phyloP scores from a whole-genome alignment of 2,329 filamentous ascomycete genomes.

The Talaromyces sp. region DNA sequence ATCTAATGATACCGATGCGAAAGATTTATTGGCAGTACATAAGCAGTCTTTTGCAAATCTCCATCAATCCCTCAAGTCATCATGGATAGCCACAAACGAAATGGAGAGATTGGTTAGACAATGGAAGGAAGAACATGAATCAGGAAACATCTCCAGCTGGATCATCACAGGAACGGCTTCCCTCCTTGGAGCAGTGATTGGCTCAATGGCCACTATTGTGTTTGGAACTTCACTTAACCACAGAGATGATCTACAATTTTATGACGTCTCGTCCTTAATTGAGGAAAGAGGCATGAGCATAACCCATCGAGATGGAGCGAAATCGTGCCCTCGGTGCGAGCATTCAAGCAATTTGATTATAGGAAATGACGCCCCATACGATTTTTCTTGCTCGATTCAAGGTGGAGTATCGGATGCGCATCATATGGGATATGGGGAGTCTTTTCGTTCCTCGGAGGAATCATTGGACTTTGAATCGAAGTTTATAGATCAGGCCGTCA shows the following conservation, averaged over 20 bases:
- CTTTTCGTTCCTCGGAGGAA: not conserved
- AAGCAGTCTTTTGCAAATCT: not conserved
- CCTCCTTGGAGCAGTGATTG: not conserved
- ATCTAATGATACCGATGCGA: not conserved
- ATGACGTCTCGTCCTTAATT: not conserved
- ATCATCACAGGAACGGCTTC: not conserved
- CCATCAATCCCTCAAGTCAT: not conserved
- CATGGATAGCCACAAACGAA: not conserved
- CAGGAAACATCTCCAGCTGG: not conserved
- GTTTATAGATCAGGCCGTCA: not conserved
- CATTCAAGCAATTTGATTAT: not conserved
- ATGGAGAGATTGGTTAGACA: not conserved
- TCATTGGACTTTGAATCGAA: not conserved
- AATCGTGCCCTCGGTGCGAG: not conserved
- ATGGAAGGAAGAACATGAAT: not conserved
- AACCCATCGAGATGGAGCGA: not conserved
- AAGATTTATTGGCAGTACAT: not conserved
- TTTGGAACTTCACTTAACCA: not conserved
- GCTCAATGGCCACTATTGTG: not conserved
- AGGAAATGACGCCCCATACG: not conserved
- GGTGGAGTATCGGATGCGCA: not conserved
- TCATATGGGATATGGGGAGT: not conserved
- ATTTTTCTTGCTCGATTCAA: not conserved
- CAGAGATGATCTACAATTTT: not conserved
- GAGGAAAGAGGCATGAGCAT: not conserved